A percentile compares a stretch with the other conserved stretches of the same genome.
Evolutionary conservation across 2,329 filamentous ascomycete species (phyloP).

Genomic region (Talaromyces funiculosus): DNA sequence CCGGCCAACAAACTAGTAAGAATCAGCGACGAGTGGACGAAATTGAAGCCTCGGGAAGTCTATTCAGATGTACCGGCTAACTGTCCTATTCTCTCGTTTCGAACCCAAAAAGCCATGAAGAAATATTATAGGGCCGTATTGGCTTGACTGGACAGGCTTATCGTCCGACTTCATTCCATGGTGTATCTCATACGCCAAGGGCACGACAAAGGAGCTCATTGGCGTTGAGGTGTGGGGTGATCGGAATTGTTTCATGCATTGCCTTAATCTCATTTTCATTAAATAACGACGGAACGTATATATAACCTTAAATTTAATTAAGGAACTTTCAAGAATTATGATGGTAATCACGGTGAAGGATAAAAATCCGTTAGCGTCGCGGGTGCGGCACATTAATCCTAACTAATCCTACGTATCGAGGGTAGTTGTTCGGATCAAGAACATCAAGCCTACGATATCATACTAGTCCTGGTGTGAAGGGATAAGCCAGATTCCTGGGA

Average conservation of each 20-base stretch:
- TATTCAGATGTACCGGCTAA: background rate
- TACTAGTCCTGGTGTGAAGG: too few relatives aligned
- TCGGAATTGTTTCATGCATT: background rate
- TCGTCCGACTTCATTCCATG: background rate
- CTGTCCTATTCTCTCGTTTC: background rate
- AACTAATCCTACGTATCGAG: too few relatives aligned
- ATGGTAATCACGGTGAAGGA: background rate
- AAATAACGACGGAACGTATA: background rate
- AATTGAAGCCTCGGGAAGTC: background rate
- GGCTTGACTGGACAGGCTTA: background rate
- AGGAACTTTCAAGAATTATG: background rate
- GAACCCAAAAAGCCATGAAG: background rate
- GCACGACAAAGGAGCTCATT: background rate
- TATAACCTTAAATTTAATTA: background rate
- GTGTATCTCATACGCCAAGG: background rate
- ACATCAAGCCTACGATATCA: too few relatives aligned
- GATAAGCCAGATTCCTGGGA: too few relatives aligned
- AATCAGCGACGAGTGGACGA: too few relatives aligned
- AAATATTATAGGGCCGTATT: background rate
- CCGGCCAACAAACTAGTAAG: background rate
- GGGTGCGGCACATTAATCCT: background rate
- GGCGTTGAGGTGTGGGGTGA: background rate
- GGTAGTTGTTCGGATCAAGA: too few relatives aligned
- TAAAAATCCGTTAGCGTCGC: background rate
- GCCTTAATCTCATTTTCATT: background rate